phyloP scores from a whole-genome alignment of 306 rosid genomes.

The Benincasa hispida region DNA sequence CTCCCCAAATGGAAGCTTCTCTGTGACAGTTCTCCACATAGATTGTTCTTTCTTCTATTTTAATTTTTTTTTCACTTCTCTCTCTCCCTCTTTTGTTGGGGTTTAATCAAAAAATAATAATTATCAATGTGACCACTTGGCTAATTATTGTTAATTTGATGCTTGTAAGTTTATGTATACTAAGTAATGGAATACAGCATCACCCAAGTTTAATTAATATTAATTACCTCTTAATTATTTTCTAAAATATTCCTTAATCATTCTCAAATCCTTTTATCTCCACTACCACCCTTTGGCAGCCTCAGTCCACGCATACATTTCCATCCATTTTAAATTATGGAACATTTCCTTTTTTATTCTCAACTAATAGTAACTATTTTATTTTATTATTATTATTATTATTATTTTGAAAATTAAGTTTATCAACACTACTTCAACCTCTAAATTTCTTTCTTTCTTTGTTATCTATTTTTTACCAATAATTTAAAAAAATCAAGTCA shows the following conservation, averaged over 20 bases:
- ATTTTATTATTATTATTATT: too few species aligned
- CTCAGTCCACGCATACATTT: neutral
- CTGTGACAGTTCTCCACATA: constrained; percentile 1
- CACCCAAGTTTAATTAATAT: neutral
- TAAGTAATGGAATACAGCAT: constrained; percentile 2
- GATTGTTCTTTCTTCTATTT: neutral
- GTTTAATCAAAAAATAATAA: neutral
- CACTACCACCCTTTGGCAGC: neutral
- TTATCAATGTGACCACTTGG: neutral
- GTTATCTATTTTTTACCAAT: too few species aligned
- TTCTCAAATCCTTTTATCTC: neutral
- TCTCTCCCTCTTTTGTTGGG: neutral
- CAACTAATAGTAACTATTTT: too few species aligned
- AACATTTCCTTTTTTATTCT: too few species aligned
- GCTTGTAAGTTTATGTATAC: neutral
- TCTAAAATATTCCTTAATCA: neutral
- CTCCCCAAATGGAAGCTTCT: constrained; percentile 6
- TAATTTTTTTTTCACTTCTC: neutral
- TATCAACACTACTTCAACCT: too few species aligned
- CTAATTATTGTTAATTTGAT: too few species aligned
- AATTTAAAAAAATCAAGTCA: too few species aligned
- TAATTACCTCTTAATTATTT: neutral
- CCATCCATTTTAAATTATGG: neutral
- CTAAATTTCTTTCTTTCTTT: too few species aligned
- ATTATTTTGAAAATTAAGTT: too few species aligned